Evolutionary conservation across 768 basidiomycete genomes (phyloP), one percentile per base, ranked within the genome.

Genomic region (Hericium rajendrae): DNA sequence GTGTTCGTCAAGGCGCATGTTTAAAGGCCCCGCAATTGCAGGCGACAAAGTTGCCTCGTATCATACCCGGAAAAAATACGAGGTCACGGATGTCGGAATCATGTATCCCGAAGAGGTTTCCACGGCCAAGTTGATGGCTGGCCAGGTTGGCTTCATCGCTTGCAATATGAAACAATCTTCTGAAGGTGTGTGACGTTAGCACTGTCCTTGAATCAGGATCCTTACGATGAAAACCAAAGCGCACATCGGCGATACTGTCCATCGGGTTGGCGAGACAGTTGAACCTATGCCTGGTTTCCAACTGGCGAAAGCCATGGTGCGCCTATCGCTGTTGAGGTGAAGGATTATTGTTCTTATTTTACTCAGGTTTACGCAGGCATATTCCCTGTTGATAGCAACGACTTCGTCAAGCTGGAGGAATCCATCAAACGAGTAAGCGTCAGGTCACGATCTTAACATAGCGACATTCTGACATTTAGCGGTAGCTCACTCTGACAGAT

Each of bases 111-210:
- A 91, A 66, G 91, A 95, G 69, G 75, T 85, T n/a, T 78, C 88
- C 12, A 88, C 86, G 0, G 73, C 73, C 11, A 77, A 75, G 55
- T 72, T 93, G 49, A 77, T 78, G 56, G 80, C 88, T 38, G 91
- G 91, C 6, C 91, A 93, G 71, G 91, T 93, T 16, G 90, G 91
- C 15, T 94, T 83, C 65, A 79, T 91, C 57, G 88, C 92, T 1
- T 98, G 95, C 70, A 95, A 94, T 67, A 98, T 99, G 95, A 99
- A 97, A 70, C 88, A 97, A 64, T 89, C 90, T 10, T 83, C 88
- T 13, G 93, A 98, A 76, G 94, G 94, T 93, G 56, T 46, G 67
- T 53, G 18, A 18, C 9, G 13, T 12, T 15, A n/a, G 43, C 22
- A 8, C 22, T 6, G 0, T 12, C 9, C 22, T 15, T 15, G 43